Base-by-base conservation (phyloP, 2,329 filamentous ascomycete genomes). In the Nothophaeocryptopus gaeumannii region DNA sequence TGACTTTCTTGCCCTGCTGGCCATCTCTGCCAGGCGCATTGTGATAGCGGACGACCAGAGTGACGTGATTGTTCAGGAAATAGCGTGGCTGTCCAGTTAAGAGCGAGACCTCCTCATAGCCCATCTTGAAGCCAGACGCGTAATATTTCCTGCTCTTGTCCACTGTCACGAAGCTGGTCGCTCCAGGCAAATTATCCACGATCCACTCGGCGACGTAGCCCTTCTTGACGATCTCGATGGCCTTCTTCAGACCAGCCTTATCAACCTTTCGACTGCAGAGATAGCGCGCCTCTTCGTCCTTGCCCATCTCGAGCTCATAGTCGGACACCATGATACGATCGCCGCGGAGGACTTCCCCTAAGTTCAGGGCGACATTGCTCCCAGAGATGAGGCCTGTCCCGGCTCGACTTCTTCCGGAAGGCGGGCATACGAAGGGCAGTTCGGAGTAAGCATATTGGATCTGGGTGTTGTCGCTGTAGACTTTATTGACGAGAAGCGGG, bases 161-260 rank as follows among this genome's bases (percentile, higher is more conserved):
- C 32, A 88, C 85, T 0, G 88, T 92, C 26, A 93, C 86, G 64
- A 95, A 95, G 67, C 85, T 91, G 8, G 89, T 95, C 32, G 89
- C 89, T 5, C 89, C 89, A 1, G 90, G 89, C 8, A 96, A 77
- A 63, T 95, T 95, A 69, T 96, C 89, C 56, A 93, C 86, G 59
- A 95, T 95, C 90, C 89, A 95, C 70, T 95, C 89, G 2, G 85
- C 84, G n/a, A 93, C 83, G 67, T 93, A 95, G 32, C 86, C 88
- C 45, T 90, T 81, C 53, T 79, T 80, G 34, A 95, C 84, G 63
- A 95, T 72, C 54, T 90, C 77, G 59, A 80, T 81, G 4, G 87
- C 86, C 65, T 82, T 80, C 60, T 79, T 78, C 50, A 95, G 69
- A 39, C 84, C 85, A 39, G 76, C 75, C 34, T 81, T 78, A 55